These are phyloP conservation scores for Dendrobium nobile DNA, from an alignment of 106 monocot genomes.

Conservation along the genomic window DNA sequence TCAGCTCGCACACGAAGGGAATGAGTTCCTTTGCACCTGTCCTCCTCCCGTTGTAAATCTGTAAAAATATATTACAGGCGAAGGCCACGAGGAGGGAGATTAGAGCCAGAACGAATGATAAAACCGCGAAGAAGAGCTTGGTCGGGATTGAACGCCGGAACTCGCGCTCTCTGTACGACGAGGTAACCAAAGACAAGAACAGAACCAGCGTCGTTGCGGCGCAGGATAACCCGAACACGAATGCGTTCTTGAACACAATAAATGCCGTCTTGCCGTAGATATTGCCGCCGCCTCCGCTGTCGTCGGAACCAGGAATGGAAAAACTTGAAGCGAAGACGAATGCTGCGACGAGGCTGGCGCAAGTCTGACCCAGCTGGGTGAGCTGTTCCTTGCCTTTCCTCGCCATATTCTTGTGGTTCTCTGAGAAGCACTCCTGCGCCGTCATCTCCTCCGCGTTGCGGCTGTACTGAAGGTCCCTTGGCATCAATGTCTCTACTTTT, in stretches of 20 bases:
- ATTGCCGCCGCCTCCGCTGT: conserved; percentile 1
- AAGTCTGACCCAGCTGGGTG: conserved; percentile 27
- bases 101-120: conserved; percentile 18
- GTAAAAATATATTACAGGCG: conserved; percentile 29
- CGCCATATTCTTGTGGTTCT: conserved; percentile 22
- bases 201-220: conserved; percentile 26
- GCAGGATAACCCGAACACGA: conserved; percentile 29
- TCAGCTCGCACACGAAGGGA: conserved; percentile 24
- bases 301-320: conserved; percentile 12
- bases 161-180: conserved; percentile 18
- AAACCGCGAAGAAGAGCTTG: conserved; percentile 20
- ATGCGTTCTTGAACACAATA: conserved; percentile 25
- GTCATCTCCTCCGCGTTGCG: conserved; percentile 23
- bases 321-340: conserved; percentile 35
- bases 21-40: neutral
- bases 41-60: conserved; percentile 9
- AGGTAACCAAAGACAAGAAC: conserved; percentile 27
- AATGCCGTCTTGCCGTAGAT: conserved; percentile 19
- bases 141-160: conserved; percentile 21
- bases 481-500: conserved; percentile 19
- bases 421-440: conserved; percentile 28
- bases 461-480: conserved; percentile 22
- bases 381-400: conserved; percentile 11
- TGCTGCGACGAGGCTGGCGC: conserved; percentile 24
- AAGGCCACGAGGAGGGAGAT: conserved; percentile 19